Base-by-base conservation (phyloP, 176 grass and related monocot species). In the Musa schizocarpa region DNA sequence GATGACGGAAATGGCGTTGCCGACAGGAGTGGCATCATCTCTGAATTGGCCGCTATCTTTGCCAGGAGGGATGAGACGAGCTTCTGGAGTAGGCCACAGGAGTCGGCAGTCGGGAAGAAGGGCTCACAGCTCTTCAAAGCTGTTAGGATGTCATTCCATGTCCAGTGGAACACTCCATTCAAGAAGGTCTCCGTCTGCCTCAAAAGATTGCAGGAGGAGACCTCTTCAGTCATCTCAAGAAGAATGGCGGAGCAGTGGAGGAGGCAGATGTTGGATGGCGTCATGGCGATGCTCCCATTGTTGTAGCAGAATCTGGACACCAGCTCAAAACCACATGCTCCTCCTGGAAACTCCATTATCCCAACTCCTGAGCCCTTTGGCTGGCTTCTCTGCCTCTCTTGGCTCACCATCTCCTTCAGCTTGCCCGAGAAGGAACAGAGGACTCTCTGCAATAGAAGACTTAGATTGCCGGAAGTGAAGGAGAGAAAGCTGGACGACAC, bases 211-310 rank as follows among this genome's bases (percentile, higher is more conserved):
- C 89, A 88, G 69, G 78, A 19, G 77, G 81, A 90, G 53, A 85
- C 65, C 24, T 92, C 89, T 76, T 98, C 95, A 1, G 86, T 89
- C 95, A 98, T 98, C 74, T 93, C 90, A 70, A 98, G 53, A 63
- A 83, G 85, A 67, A 85, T 22, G 50, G 95, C 95, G 16, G 83
- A 83, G 69, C 84, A 86, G 74, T 89, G 88, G 64, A 98, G 66
- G 25, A 91, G 65, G 13, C 81, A 85, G 69, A 93, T 81, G 25
- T 86, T 88, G 75, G 85, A 80, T 1, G 95, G 88, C 48, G 80
- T 79, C 63, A 99, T 75, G 29, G 67, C 77, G 27, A 99, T 25
- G 55, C 80, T 87, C 21, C 90, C 95, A 75, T 86, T 84, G 73
- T 68, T 84, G 84, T 99, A 99, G 83, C 95, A 99, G 73, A 99